Evolutionary conservation across 2,329 filamentous ascomycete genomes (phyloP), one percentile per base, ranked within the genome.

Genomic region (Aschersonia sp.): DNA sequence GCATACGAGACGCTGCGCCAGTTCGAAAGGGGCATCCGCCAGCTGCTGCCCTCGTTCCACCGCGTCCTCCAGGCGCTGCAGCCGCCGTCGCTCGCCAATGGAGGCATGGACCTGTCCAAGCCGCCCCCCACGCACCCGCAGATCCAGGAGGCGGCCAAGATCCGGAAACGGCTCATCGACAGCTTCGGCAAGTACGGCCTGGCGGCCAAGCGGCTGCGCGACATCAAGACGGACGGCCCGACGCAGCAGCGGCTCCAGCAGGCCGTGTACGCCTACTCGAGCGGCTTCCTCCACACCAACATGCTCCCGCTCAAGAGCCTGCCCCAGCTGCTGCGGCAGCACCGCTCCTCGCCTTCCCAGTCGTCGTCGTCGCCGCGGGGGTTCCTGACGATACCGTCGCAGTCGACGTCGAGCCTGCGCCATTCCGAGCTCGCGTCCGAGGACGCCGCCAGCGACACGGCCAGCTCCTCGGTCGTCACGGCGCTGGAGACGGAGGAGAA

Each of bases 171-270:
- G 29, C 72, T 96, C 1, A 89, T 87, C 50, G 89, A 95, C 57
- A 85, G 87, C 7, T 95, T 96, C 58, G 76, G 81, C 9, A 89
- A 95, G 57, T 95, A 94, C 61, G 86, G 94, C 56, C 70, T 78
- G 4, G 87, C 87, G 0, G 87, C 88, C 4, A 81, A 84, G 53
- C 78, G 88, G 4, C 79, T 96, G 49, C 79, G 88, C 32, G 86
- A 94, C 57, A 68, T 95, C 44, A 81, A 81, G 12, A 85, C 85
- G 0, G 68, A 79, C 5, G 89, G 78, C 45, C 72, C 79, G 0
- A 80, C 85, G 0, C 88, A 95, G 59, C 67, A 79, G 49, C 76
- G 76, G 43, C 69, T 96, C 4, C 89, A 95, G 57, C 84, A 81
- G 57, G 81, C 86, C 4, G 81, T 96, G 10, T 88, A 94, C 56